These are phyloP conservation scores for Ceratocystis harringtonii DNA, from an alignment of 2,329 filamentous ascomycete species.

Conservation along the genomic window DNA sequence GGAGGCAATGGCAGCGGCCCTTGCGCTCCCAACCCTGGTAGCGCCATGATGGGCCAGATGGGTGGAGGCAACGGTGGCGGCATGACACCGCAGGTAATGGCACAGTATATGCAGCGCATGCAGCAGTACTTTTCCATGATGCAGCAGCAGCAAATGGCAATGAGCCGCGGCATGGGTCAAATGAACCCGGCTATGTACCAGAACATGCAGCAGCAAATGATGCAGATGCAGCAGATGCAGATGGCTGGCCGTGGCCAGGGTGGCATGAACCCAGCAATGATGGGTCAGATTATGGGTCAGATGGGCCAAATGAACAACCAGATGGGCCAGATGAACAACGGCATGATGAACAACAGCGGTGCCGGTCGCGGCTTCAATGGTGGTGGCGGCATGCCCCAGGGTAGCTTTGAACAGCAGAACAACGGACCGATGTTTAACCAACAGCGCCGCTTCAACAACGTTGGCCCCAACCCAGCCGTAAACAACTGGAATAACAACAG, in stretches of 20 bases:
- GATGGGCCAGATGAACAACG: slow-evolving; percentile 25
- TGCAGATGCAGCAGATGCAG: slow-evolving; percentile 62
- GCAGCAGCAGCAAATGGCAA: slow-evolving; percentile 63
- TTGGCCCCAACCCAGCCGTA: slow-evolving; percentile 20
- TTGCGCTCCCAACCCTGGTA: slow-evolving; percentile 26
- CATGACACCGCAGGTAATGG: slow-evolving; percentile 95
- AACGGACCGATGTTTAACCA: slow-evolving; percentile 13
- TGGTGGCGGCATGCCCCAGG: slow-evolving; percentile 18
- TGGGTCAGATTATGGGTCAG: slow-evolving; percentile 40
- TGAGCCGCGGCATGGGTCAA: slow-evolving; percentile 51
- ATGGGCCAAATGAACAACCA: slow-evolving; percentile 22
- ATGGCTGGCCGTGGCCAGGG: slow-evolving; percentile 33
- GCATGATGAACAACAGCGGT: slow-evolving; percentile 25
- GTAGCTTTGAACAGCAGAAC: slow-evolving; percentile 11
- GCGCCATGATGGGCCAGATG: slow-evolving; percentile 79
- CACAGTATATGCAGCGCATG: slow-evolving; percentile 96
- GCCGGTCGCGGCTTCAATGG: slow-evolving; percentile 28
- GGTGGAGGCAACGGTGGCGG: slow-evolving; percentile 35
- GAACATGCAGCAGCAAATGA: slow-evolving; percentile 60
- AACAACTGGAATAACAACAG: slow-evolving; percentile 15
- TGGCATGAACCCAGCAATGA: slow-evolving; percentile 26
- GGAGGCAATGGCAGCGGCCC: not conserved
- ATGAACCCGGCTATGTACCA: slow-evolving; percentile 50
- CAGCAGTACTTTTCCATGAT: slow-evolving; percentile 93
- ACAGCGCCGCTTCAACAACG: slow-evolving; percentile 16